Evolutionary conservation across 768 basidiomycete genomes (phyloP).

Genomic region (Tephrocybe sp.): DNA sequence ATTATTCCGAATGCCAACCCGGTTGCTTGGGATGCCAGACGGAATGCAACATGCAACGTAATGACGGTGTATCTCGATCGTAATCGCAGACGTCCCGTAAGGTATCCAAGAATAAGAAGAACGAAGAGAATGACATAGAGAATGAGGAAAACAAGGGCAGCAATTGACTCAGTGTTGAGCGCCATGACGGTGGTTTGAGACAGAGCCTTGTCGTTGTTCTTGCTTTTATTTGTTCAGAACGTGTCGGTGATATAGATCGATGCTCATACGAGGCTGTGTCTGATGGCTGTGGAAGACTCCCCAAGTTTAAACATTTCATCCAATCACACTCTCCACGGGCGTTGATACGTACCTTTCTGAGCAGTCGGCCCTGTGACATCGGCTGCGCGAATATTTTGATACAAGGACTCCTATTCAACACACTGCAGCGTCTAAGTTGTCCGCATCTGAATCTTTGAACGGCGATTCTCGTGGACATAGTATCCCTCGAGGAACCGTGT

Average conservation of each 20-base stretch:
- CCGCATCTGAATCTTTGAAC: too few species aligned
- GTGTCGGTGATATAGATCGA: neutral
- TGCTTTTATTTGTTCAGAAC: neutral
- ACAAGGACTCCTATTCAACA: too few species aligned
- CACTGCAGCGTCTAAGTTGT: too few species aligned
- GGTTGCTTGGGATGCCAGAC: constrained; percentile 33
- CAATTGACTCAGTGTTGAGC: constrained; percentile 24
- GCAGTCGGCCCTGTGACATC: too few species aligned
- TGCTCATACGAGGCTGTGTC: too few species aligned
- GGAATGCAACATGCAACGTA: constrained; percentile 31
- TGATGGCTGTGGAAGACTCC: too few species aligned
- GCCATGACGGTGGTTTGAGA: constrained; percentile 9
- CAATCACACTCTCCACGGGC: too few species aligned
- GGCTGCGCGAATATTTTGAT: too few species aligned
- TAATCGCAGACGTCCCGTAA: constrained; percentile 24
- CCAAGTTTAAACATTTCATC: too few species aligned
- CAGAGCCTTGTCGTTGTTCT: neutral
- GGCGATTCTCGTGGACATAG: too few species aligned
- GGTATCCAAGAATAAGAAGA: constrained; percentile 27
- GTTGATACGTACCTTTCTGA: too few species aligned
- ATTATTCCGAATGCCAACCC: constrained; percentile 33
- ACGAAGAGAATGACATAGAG: constrained; percentile 29
- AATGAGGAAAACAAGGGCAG: constrained; percentile 33
- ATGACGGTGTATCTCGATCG: constrained; percentile 31
- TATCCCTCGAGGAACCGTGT: too few species aligned